Evolutionary conservation across 1,139 yeast genomes (phyloP).

Genomic region (Yamadazyma friedrichii): DNA sequence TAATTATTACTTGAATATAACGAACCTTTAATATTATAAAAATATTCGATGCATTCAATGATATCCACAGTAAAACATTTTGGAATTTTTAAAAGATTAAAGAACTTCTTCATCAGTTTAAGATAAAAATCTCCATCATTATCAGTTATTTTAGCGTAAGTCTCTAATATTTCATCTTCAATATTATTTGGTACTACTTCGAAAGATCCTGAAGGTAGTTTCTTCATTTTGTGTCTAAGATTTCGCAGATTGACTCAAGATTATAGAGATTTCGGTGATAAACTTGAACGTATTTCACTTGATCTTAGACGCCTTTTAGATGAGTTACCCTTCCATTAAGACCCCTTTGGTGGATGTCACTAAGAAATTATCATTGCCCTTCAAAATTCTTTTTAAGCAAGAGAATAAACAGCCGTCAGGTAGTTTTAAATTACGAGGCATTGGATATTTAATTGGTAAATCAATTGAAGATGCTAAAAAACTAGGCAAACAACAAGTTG

Average conservation of each 20-base stretch:
- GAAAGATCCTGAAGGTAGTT: slow-evolving; percentile 10
- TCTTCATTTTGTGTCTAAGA: not conserved
- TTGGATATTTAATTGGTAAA: slow-evolving; percentile 46
- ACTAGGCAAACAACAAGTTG: slow-evolving; percentile 28
- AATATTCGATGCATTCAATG: slow-evolving; percentile 31
- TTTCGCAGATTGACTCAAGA: slow-evolving; percentile 1
- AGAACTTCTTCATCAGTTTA: slow-evolving; percentile 24
- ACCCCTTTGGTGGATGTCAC: slow-evolving; percentile 45
- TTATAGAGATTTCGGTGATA: no score
- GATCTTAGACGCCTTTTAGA: not conserved
- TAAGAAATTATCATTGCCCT: slow-evolving; percentile 30
- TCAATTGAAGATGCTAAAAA: slow-evolving; percentile 15
- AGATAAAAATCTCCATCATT: slow-evolving; percentile 32
- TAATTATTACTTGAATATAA: slow-evolving; percentile 10
- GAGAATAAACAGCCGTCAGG: slow-evolving; percentile 73
- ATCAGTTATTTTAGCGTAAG: slow-evolving; percentile 24
- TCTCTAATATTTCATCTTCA: slow-evolving; percentile 36
- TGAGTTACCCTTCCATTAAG: slow-evolving; percentile 28
- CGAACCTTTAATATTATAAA: slow-evolving; percentile 23
- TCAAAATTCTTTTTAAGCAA: slow-evolving; percentile 56
- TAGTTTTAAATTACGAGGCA: slow-evolving; percentile 68
- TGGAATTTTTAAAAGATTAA: slow-evolving; percentile 29
- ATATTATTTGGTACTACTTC: slow-evolving; percentile 17
- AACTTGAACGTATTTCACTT: no score
- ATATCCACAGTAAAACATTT: slow-evolving; percentile 34